These are phyloP conservation scores for Trypanosoma melophagium DNA, from an alignment of 208 protist species.

Conservation along the genomic window DNA sequence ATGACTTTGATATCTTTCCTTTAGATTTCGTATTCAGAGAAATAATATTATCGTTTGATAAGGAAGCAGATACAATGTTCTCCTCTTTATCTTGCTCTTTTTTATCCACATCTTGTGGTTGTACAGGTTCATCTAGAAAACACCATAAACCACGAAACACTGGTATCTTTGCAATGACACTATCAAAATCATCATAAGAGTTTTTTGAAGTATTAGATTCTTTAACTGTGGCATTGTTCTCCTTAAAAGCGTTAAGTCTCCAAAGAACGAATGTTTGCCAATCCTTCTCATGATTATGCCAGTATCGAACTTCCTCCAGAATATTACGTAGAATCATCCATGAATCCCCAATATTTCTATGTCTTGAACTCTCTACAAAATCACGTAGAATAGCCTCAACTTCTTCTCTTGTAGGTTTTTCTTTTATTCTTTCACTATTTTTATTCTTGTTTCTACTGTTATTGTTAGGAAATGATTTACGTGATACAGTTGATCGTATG, in stretches of 20 bases:
- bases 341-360: background rate
- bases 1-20: too few species aligned
- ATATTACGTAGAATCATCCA: slow-evolving; percentile 32
- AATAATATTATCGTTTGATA: too few species aligned
- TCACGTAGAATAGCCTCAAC: slow-evolving; percentile 18
- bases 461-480: background rate
- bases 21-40: too few species aligned
- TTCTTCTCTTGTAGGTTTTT: slow-evolving; percentile 8
- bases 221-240: background rate
- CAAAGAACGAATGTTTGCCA: slow-evolving; percentile 48
- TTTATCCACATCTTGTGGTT: background rate
- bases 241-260: slow-evolving; percentile 9
- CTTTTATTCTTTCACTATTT: background rate
- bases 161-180: slow-evolving; percentile 31
- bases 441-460: background rate
- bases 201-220: background rate
- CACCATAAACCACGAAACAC: slow-evolving; percentile 65
- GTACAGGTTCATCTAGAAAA: slow-evolving; percentile 39
- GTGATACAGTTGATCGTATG: background rate
- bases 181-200: background rate
- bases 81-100: background rate
- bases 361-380: slow-evolving; percentile 11
- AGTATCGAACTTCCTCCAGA: slow-evolving; percentile 45
- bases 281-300: slow-evolving; percentile 44
- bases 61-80: background rate